Conservation (phyloP, 2,329 filamentous ascomycete genomes). For the Sporothrix sp. region DNA sequence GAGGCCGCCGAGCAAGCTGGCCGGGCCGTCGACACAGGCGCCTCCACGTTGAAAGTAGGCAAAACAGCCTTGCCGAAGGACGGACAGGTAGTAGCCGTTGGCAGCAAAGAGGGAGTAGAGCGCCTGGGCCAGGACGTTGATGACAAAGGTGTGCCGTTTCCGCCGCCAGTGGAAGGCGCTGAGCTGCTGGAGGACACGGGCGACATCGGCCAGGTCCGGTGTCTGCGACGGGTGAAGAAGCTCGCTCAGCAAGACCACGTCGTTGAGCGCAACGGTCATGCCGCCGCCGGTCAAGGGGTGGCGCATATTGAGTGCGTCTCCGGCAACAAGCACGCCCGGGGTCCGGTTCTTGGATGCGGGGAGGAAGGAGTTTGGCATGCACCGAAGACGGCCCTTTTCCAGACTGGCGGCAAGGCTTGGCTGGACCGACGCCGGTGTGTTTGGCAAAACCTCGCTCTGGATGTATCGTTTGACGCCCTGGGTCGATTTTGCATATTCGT, state of each 20-base stretch:
- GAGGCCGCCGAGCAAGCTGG: slow-evolving; percentile 71
- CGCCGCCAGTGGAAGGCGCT: slow-evolving; percentile 74
- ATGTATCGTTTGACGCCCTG: slow-evolving; percentile 83
- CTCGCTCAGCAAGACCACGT: slow-evolving; percentile 69
- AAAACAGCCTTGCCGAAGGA: slow-evolving; percentile 84
- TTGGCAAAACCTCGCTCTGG: slow-evolving; percentile 61
- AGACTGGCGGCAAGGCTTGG: slow-evolving; percentile 69
- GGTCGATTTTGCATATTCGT: slow-evolving; percentile 59
- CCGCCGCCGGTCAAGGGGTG: slow-evolving; percentile 92
- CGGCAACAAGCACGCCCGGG: slow-evolving; percentile 68
- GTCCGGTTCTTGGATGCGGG: slow-evolving; percentile 41
- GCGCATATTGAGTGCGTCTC: slow-evolving; percentile 98
- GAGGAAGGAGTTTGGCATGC: slow-evolving; percentile 93
- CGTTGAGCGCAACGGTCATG: slow-evolving; percentile 95
- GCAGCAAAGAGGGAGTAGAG: slow-evolving; percentile 88
- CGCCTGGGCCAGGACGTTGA: slow-evolving; percentile 92
- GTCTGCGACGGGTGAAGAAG: slow-evolving; percentile 55
- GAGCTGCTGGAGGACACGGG: slow-evolving; percentile 58
- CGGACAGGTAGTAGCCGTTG: slow-evolving; percentile 50
- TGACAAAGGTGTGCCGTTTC: slow-evolving; percentile 72
- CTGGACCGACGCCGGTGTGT: slow-evolving; percentile 59
- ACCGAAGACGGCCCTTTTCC: slow-evolving; percentile 63
- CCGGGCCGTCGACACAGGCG: slow-evolving; percentile 60
- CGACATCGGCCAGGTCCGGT: slow-evolving; percentile 57
- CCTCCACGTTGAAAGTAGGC: slow-evolving; percentile 68